Evolutionary conservation across 225 moss, liverwort and hornwort genomes (phyloP), one percentile per base, ranked within the genome.

Genomic region (Pleurozium schreberi): DNA sequence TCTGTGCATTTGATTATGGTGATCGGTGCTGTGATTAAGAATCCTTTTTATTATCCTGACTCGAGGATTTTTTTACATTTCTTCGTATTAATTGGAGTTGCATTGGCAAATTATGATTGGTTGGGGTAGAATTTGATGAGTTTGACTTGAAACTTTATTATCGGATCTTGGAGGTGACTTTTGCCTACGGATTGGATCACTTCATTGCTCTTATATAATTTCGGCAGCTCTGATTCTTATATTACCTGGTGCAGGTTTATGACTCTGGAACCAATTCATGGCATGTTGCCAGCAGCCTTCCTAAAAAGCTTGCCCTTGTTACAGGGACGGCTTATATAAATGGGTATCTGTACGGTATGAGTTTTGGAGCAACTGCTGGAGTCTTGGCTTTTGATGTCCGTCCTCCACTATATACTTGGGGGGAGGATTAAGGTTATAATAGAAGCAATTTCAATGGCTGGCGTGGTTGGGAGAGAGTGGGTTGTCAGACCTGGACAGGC

Each of bases 311-410:
- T 86, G 98, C 97, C 26, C 93, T 97, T 22, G 88, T 98, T 66
- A 95, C 95, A 63, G 98, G 97, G 65, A 92, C 94, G 69, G 95
- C 96, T 34, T 93, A 89, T 49, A 89, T 95, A 67, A 92, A 94
- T 60, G 97, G 93, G 58, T 91, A 93, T 92, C 79, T 98, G 75
- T 98, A 96, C 91, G 94, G 94, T 73, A 94, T 97, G 92, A 94
- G 95, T 40, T 97, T 93, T 90, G 96, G 95, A 80, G 92, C 95
- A 25, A 88, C 88, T 70, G 92, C 93, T 73, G 93, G 91, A 87
- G 94, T 98, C 68, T 90, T 92, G 88, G 96, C 95, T 62, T 98
- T 95, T 90, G 86, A 98, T 92, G 81, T 96, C 71, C 90, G n/a
- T n/a, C n/a, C n/a, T n/a, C n/a, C n/a, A n/a, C n/a, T n/a, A n/a